Evolutionary conservation across 2,329 filamentous ascomycete genomes (phyloP), one percentile per base, ranked within the genome.

Genomic region (Alternaria rosae): DNA sequence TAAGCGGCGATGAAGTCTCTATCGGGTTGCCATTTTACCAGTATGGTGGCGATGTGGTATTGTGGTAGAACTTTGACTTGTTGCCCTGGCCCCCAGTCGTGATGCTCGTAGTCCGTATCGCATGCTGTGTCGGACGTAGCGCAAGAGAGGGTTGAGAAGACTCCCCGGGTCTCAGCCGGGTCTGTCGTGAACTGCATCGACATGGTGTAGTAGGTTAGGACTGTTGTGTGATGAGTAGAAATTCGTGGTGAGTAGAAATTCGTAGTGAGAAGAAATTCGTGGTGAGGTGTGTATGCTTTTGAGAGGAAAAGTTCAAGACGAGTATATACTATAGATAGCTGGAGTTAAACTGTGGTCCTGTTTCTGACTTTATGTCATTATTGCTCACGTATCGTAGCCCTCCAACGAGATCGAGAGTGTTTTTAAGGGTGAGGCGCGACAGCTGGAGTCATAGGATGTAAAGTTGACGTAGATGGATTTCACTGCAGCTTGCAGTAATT

Each of bases 401-500:
- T 23, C 47, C 20, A 51, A 51, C 47, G 30, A 13, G 20, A 35
- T 4, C 9, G 13, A 35, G 20, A 21, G 5, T 17, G 47, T 30
- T 51, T 23, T 13, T 5, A 23, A 15, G 12, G 12, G 30, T 38
- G 30, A 30, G 23, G 28, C 13, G 13, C 47, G 28, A 35, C 17
- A 30, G 5, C 5, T 32, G 7, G 47, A 51, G 30, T 51, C 28
- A n/a, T 38, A 38, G 17, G 47, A 51, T 38, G 35, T 23, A n/a
- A 3, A 42, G 15, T n/a, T 17, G 9, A 28, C 32, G 1, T 28
- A 10, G 21, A 30, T 23, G 2, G 26, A 28, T 23, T 15, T 62
- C 68, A 76, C 41, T 71, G 69, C 60, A 70, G 70, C 62, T 77
- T 78, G 67, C 83, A 85, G 73, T 82, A 84, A 62, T 92, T 87